Conservation (phyloP, 1,284 basidiomycete genomes). For the Cryptococcus amylolentus region DNA sequence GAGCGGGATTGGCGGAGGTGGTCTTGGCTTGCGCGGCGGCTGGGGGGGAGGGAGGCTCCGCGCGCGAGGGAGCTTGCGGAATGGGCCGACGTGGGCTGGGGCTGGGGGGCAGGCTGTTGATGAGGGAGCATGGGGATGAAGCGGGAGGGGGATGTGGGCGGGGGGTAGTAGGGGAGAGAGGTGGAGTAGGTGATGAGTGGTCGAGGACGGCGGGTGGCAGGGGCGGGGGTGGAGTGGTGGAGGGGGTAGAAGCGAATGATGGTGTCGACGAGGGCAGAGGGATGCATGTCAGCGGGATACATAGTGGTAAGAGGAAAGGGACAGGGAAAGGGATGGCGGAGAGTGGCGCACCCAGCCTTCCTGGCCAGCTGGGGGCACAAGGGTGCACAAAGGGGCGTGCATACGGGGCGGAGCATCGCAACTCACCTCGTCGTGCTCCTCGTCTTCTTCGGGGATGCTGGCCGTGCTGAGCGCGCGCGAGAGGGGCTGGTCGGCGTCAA, state of each 20-base stretch:
- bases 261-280: slow-evolving; percentile 16
- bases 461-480: too few species aligned
- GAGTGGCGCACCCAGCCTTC: neutral
- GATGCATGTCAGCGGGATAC: slow-evolving; percentile 5
- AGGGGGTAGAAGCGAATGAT: slow-evolving; percentile 25
- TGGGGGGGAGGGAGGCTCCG: slow-evolving; percentile 1
- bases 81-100: neutral
- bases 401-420: too few species aligned
- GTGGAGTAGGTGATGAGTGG: neutral
- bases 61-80: neutral
- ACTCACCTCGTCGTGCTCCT: neutral
- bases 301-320: neutral
- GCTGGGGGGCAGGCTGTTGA: slow-evolving; percentile 1
- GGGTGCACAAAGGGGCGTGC: neutral
- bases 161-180: neutral
- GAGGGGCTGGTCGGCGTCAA: neutral
- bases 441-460: slow-evolving; percentile 1
- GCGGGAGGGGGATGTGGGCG: neutral
- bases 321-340: neutral
- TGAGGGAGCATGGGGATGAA: neutral
- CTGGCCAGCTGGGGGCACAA: neutral
- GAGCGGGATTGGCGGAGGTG: neutral
- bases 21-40: neutral
- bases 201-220: neutral
- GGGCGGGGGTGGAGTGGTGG: neutral